Evolutionary conservation across 1,139 yeast genomes (phyloP).

Genomic region (Kodamaea suecica): DNA sequence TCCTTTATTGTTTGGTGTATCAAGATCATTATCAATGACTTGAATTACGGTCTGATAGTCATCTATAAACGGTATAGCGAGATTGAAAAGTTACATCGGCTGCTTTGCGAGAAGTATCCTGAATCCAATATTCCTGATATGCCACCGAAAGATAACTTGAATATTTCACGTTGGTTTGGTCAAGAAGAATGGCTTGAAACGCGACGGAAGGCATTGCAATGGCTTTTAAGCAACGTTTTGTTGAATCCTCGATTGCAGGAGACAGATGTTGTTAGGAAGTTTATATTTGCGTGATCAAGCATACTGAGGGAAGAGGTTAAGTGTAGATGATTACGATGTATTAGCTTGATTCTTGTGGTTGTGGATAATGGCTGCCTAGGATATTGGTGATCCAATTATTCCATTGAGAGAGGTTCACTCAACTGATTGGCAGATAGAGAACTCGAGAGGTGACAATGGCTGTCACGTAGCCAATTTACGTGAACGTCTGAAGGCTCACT

Average conservation of each 20-base stretch:
- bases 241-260: conserved; percentile 60
- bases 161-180: conserved; percentile 47
- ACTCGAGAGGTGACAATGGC: no score
- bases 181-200: conserved; percentile 51
- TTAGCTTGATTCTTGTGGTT: no score
- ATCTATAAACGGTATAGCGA: conserved; percentile 66
- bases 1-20: conserved; percentile 50
- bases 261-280: conserved; percentile 46
- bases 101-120: conserved; percentile 38
- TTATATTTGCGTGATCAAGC: conserved; percentile 31
- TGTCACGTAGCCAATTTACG: no score
- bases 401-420: no score
- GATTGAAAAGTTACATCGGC: conserved; percentile 47
- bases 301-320: no score
- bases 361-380: no score
- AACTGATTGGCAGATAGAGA: no score
- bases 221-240: conserved; percentile 65
- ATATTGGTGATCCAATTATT: no score
- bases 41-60: conserved; percentile 45
- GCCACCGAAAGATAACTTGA: conserved; percentile 60
- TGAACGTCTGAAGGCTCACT: no score
- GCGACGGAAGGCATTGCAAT: conserved; percentile 68
- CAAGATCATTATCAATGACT: conserved; percentile 40
- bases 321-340: no score
- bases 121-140: conserved; percentile 52